Percentiles rank a stretch among this genome's conserved stretches.
Evolutionary conservation across 352 stramenopile genomes (phyloP).

Genomic region (Phytophthora fragariae): DNA sequence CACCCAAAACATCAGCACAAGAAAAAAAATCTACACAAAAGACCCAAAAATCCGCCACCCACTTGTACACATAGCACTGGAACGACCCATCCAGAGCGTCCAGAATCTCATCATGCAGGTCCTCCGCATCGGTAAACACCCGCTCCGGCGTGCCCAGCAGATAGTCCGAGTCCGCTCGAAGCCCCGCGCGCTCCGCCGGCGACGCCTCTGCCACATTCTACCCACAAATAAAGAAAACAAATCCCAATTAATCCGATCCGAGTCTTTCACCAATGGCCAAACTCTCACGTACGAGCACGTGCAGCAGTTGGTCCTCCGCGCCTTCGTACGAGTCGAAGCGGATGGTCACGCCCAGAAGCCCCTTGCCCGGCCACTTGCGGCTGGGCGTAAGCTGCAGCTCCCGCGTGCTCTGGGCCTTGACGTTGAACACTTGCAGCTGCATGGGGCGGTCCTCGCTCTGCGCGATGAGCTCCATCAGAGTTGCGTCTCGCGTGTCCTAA

Average conservation of each 20-base stretch:
- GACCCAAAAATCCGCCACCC: conserved; percentile 10
- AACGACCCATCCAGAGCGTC: conserved; percentile 93
- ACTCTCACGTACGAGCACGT: conserved; percentile 83
- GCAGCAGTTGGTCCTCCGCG: conserved; percentile 95
- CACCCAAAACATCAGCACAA: background rate
- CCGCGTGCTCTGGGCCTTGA: conserved; percentile 79
- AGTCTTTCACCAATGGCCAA: too few species aligned
- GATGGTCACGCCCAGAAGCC: conserved; percentile 97
- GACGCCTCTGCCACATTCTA: conserved; percentile 90
- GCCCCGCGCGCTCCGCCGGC: conserved; percentile 89
- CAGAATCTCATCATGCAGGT: conserved; percentile 92
- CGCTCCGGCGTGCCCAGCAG: conserved; percentile 93
- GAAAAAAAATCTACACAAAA: background rate
- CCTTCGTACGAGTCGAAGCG: conserved; percentile 97
- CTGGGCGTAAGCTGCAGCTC: conserved; percentile 91
- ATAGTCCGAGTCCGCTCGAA: conserved; percentile 93
- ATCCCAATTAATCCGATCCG: too few species aligned
- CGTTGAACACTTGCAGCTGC: conserved; percentile 79
- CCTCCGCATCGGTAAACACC: conserved; percentile 86
- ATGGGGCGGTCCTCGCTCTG: conserved; percentile 82
- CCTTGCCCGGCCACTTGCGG: conserved; percentile 94
- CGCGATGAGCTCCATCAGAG: conserved; percentile 94
- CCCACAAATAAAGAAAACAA: too few species aligned
- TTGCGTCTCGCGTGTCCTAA: conserved; percentile 84
- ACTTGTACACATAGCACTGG: conserved; percentile 99